Base-by-base conservation (phyloP, 192 early-diverging fungal genomes). In the Gryganskiella cystojenkinii region DNA sequence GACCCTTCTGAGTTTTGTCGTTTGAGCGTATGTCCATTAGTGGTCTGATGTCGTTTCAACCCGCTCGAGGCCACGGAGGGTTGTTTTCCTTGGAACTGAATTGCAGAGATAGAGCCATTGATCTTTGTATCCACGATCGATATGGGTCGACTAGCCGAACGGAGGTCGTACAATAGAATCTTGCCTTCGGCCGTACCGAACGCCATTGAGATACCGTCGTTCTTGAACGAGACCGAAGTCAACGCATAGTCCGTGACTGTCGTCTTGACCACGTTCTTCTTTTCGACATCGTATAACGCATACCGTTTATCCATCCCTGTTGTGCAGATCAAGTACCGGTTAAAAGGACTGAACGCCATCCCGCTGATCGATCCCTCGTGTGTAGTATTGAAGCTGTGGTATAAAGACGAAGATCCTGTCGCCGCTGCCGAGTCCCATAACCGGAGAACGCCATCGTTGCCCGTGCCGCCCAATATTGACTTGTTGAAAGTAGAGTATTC, bases 321-420 rank as follows among this genome's bases (percentile, higher is more conserved):
- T 42, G 80, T 84, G 17, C 66, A 64, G 42, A 84, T 70, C 6
- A 84, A 75, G 42, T 72, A 72, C 40, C 64, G 64, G 52, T 84
- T 84, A 44, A 60, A 75, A 9, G 83, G 75, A 15, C 80, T 81
- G 69, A 84, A 84, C 0, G 83, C 70, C 56, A 84, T 79, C 25
- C 70, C 80, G 33, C 65, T 79, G 42, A 81, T 80, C n/a, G 79
- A 53, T 14, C 51, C 44, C 28, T 71, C 50, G 50, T 84, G 80
- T 13, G 74, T 71, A 4, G 53, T 35, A 11, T 66, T 50, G 54
- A 82, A 82, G 37, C 65, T 84, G 57, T 80, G 80, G 20, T 80
- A 58, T 9, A 76, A 47, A 5, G 82, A 70, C 1, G 67, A 59
- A 4, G 75, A 70, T 27, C 70, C 65, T 17, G 19, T 68, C 15